Percentiles rank a stretch among this genome's conserved stretches.
phyloP scores from a whole-genome alignment of 345 rosid species.

The Draba incana region DNA sequence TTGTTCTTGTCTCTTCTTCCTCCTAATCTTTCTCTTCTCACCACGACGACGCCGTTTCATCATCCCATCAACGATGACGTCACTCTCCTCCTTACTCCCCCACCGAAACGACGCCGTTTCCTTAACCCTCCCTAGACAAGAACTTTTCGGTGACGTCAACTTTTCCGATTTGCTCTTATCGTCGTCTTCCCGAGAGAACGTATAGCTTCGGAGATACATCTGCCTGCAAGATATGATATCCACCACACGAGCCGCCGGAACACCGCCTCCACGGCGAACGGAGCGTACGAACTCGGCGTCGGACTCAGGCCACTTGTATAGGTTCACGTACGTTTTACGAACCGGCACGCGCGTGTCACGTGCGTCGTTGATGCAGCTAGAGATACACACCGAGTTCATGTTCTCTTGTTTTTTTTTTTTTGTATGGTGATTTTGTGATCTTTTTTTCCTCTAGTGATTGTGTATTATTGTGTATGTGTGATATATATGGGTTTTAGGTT shows the following conservation, averaged over 20 bases:
- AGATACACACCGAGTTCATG: conserved; percentile 78
- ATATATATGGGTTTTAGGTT: conserved; percentile 23
- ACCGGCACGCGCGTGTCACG: conserved; percentile 65
- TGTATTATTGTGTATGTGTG: conserved; percentile 21
- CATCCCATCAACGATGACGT: conserved; percentile 28
- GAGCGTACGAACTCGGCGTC: conserved; percentile 68
- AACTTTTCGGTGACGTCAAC: conserved; percentile 9
- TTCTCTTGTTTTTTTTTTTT: not conserved
- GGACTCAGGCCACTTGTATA: conserved; percentile 80
- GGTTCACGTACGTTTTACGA: conserved; percentile 67
- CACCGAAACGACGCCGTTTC: conserved; percentile 38
- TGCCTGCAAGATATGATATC: conserved; percentile 87
- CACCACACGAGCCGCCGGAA: conserved; percentile 51
- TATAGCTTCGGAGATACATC: conserved; percentile 83
- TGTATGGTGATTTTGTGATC: not conserved
- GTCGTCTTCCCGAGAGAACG: conserved; percentile 61
- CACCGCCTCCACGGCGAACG: conserved; percentile 39
- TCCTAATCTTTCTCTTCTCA: conserved; percentile 51
- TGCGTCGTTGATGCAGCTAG: conserved; percentile 74
- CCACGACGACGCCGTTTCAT: conserved; percentile 46
- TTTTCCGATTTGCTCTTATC: conserved; percentile 28
- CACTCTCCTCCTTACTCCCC: conserved; percentile 34
- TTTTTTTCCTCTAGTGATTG: not conserved
- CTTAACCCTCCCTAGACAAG: conserved; percentile 51
- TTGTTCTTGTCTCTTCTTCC: conserved; percentile 51